Conservation (phyloP, 2,329 filamentous ascomycete genomes). For the Aureobasidium sp. region DNA sequence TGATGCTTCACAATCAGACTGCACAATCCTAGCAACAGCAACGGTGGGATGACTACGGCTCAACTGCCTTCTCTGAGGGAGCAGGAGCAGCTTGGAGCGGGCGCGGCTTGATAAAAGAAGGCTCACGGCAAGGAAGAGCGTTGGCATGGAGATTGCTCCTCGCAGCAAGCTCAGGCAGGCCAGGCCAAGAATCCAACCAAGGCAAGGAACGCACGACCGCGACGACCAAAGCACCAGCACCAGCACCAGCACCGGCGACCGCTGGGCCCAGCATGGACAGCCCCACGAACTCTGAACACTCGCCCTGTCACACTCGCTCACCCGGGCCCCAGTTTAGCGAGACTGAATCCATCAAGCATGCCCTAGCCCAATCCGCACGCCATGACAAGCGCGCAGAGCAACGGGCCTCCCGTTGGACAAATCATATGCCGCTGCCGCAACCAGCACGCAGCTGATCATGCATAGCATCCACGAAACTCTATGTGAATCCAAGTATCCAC, state of each 20-base stretch:
- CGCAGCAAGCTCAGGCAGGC: conserved; percentile 15
- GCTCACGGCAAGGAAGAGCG: conserved; percentile 15
- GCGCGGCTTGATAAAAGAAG: conserved; percentile 16
- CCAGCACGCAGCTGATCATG: conserved; percentile 10
- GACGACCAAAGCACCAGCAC: not conserved
- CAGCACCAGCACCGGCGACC: not conserved
- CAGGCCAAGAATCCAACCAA: conserved; percentile 15
- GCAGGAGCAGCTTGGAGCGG: conserved; percentile 1
- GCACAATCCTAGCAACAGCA: not conserved
- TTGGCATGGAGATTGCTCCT: conserved; percentile 15
- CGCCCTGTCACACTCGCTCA: conserved; percentile 11
- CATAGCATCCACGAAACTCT: conserved; percentile 11
- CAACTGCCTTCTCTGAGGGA: conserved; percentile 12
- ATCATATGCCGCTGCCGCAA: conserved; percentile 14
- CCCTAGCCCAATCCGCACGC: conserved; percentile 11
- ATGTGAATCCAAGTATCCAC: not conserved
- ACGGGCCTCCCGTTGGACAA: conserved; percentile 16
- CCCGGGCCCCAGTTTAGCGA: conserved; percentile 8
- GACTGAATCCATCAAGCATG: conserved; percentile 6
- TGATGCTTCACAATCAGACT: not conserved
- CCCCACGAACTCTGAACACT: conserved; percentile 16
- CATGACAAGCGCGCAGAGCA: conserved; percentile 15
- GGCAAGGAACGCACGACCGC: conserved; percentile 15
- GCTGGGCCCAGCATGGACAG: conserved; percentile 2
- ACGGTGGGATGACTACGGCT: conserved; percentile 9